Percentiles rank a stretch among this genome's conserved stretches.
phyloP scores from a whole-genome alignment of 345 rosid species.

The Eucalyptus cladocalyx region DNA sequence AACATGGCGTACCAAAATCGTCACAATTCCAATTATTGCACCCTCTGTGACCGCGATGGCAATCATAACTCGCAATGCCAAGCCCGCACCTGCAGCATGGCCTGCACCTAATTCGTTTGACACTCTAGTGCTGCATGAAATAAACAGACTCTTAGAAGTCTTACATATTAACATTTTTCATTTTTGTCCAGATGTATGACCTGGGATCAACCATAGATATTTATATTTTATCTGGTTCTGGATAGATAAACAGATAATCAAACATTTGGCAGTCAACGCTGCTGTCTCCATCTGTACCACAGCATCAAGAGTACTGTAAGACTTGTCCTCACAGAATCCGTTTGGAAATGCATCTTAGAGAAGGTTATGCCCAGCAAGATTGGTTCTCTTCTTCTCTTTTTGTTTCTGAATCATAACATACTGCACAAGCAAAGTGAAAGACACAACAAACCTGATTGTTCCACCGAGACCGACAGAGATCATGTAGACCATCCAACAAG shows the following conservation, averaged over 20 bases:
- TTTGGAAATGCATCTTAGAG: background rate
- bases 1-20: conserved; percentile 18
- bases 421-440: background rate
- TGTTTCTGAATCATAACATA: background rate
- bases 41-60: conserved; percentile 31
- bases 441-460: conserved; percentile 34
- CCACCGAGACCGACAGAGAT: conserved; percentile 60
- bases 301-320: background rate
- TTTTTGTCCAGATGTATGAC: background rate
- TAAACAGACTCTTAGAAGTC: background rate
- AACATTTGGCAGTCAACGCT: background rate
- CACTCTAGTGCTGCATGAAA: conserved; percentile 22
- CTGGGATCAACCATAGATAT: background rate
- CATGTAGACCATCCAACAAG: conserved; percentile 60
- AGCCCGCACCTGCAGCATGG: conserved; percentile 16
- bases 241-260: background rate
- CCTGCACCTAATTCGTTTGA: conserved; percentile 63
- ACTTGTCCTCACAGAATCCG: background rate
- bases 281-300: background rate
- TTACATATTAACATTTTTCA: background rate
- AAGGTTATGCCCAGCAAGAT: background rate
- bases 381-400: background rate
- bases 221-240: background rate
- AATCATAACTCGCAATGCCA: conserved; percentile 35
- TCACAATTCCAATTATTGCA: conserved; percentile 14